Conservation (phyloP, 805 yeast genomes). For the Yarrowia deformans region DNA sequence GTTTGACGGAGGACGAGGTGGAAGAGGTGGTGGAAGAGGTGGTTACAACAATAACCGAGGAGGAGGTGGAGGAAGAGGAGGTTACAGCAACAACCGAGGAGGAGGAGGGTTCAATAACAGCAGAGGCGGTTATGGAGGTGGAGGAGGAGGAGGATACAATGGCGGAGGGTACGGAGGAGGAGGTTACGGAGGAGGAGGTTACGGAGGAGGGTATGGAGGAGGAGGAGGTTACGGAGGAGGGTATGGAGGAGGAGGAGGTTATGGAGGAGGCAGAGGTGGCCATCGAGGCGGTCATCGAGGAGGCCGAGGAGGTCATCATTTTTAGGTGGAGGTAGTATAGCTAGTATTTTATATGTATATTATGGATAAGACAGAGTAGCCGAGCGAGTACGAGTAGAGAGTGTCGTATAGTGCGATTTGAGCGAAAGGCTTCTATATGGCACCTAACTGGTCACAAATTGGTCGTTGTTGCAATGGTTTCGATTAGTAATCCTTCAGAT, state of each 20-base stretch:
- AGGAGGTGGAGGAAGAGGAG: conserved; percentile 40
- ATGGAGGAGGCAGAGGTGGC: conserved; percentile 50
- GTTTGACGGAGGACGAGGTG: background rate
- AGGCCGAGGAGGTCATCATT: background rate
- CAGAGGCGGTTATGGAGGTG: conserved; percentile 3
- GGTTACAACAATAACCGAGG: background rate
- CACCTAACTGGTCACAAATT: no score
- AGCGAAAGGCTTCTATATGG: no score
- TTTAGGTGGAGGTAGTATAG: background rate
- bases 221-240: conserved; percentile 19
- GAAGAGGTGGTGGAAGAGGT: conserved; percentile 3
- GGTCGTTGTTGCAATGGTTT: no score
- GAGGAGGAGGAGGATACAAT: conserved; percentile 7
- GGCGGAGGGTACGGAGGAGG: conserved; percentile 45
- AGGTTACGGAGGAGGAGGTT: conserved; percentile 4
- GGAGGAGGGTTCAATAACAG: conserved; percentile 38
- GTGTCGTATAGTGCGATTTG: no score
- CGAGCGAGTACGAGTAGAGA: no score
- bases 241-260: conserved; percentile 38
- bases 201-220: conserved; percentile 24
- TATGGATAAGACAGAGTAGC: background rate
- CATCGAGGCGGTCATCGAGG: conserved; percentile 44
- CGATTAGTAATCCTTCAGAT: no score
- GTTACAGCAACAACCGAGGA: no score
- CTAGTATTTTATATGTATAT: background rate